phyloP scores from a whole-genome alignment of 345 rosid species.

The Lepidium didymum region DNA sequence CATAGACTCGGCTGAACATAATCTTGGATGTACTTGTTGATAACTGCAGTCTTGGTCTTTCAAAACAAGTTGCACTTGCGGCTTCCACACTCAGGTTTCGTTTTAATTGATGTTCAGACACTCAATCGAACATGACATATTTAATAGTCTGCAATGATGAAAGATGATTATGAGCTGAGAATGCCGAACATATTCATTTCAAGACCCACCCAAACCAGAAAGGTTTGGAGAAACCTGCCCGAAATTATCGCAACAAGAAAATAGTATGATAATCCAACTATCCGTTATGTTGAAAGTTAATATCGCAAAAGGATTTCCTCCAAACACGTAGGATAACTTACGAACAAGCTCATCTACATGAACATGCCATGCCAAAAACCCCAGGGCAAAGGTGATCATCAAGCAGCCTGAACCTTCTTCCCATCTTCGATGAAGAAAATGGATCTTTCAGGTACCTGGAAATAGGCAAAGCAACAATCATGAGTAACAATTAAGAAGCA shows the following conservation, averaged over 20 bases:
- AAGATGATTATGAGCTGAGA: not conserved
- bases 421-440: slow-evolving; percentile 92
- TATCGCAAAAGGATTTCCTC: not conserved
- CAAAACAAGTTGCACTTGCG: not conserved
- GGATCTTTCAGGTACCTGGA: slow-evolving; percentile 75
- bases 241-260: slow-evolving; percentile 6
- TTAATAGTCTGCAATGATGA: not conserved
- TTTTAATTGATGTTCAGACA: not conserved
- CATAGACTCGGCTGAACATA: not conserved
- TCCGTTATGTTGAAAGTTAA: slow-evolving; percentile 15
- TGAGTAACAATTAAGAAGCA: not conserved
- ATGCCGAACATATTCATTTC: not conserved
- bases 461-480: not conserved
- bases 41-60: not conserved
- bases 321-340: slow-evolving; percentile 4
- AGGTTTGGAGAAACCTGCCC: slow-evolving; percentile 4
- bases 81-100: not conserved
- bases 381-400: slow-evolving; percentile 20
- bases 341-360: slow-evolving; percentile 20
- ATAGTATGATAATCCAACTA: slow-evolving; percentile 12
- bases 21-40: not conserved
- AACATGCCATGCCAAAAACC: slow-evolving; percentile 16
- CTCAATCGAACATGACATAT: no score
- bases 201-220: not conserved
- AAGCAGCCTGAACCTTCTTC: slow-evolving; percentile 74